Evolutionary conservation across 495 filamentous ascomycete genomes (phyloP), one percentile per base, ranked within the genome.

Genomic region (Acidomyces sp.): DNA sequence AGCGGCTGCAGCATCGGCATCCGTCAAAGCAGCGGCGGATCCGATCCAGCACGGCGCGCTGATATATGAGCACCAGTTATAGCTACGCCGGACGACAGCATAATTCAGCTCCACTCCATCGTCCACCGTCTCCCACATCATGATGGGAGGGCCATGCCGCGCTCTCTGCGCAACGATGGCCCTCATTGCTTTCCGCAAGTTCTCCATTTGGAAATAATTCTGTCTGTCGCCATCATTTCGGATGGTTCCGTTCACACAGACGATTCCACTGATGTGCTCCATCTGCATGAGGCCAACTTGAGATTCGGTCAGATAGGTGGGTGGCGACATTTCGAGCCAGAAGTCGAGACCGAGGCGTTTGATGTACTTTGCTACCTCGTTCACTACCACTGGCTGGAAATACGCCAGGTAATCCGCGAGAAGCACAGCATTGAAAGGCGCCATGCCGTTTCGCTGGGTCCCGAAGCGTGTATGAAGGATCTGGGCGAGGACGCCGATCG

Each of bases 21-120:
- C 54, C 12, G 45, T 45, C 9, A 75, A 51, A 7, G 70, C 64
- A 12, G 60, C 53, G 20, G 58, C 49, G 13, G 62, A 34, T 6
- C 68, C 63, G 36, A 75, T 69, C 65, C 65, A 75, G 2, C 63
- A 49, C 12, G 74, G 51, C 3, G 65, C 65, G 41, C 66, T 72
- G 55, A 76, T 72, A 39, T 72, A 77, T 26, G 60, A 68, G 45
- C 63, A 71, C 67, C 70, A 74, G 33, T 69, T 64, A 33, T 71
- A 58, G 9, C 66, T 63, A 40, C 74, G 56, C 38, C 65, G 62
- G 33, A 72, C 54, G 4, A 75, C 64, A 0, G 72, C 67, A 51
- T 75, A 70, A 0, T 64, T 57, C 7, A 71, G 28, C 16, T 45
- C 31, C 0, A 57, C 62, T 28, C 65, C 55, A 41, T 75, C 61